Evolutionary conservation across 2,329 filamentous ascomycete species (phyloP).

Genomic region (Intubia oerlemansii): DNA sequence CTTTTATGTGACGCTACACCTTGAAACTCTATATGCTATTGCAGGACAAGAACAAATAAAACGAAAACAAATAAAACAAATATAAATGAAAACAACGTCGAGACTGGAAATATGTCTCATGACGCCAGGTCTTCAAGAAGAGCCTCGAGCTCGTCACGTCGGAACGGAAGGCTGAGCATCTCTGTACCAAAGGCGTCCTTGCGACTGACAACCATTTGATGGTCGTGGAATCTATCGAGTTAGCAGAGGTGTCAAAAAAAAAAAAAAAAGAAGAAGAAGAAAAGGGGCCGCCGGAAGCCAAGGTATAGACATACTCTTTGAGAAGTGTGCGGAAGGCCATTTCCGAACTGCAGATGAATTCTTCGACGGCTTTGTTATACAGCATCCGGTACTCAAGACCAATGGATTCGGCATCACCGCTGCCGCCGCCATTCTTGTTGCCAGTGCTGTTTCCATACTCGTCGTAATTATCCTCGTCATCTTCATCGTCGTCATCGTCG

Average conservation of each 20-base stretch:
- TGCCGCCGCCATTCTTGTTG: slow-evolving; percentile 26
- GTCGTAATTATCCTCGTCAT: slow-evolving; percentile 81
- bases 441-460: too few relatives aligned
- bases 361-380: slow-evolving; percentile 89
- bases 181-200: slow-evolving; percentile 77
- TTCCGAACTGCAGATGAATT: slow-evolving; percentile 92
- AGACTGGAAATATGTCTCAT: too few relatives aligned
- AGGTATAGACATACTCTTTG: slow-evolving; percentile 69
- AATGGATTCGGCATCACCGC: slow-evolving; percentile 27
- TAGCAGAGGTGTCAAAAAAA: not conserved
- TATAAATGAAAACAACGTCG: not conserved
- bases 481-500: slow-evolving; percentile 46
- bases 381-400: slow-evolving; percentile 79
- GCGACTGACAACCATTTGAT: slow-evolving; percentile 84
- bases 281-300: too few relatives aligned
- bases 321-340: slow-evolving; percentile 85
- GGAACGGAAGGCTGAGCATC: slow-evolving; percentile 64
- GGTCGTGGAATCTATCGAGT: slow-evolving; percentile 58
- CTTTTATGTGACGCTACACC: too few relatives aligned
- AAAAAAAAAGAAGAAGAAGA: slow-evolving; percentile 6
- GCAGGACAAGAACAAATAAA: not conserved
- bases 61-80: not conserved
- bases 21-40: too few relatives aligned
- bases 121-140: slow-evolving; percentile 56
- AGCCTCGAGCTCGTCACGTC: slow-evolving; percentile 70